Conservation (phyloP, 306 rosid genomes). For the Aeschynomene evenia region DNA sequence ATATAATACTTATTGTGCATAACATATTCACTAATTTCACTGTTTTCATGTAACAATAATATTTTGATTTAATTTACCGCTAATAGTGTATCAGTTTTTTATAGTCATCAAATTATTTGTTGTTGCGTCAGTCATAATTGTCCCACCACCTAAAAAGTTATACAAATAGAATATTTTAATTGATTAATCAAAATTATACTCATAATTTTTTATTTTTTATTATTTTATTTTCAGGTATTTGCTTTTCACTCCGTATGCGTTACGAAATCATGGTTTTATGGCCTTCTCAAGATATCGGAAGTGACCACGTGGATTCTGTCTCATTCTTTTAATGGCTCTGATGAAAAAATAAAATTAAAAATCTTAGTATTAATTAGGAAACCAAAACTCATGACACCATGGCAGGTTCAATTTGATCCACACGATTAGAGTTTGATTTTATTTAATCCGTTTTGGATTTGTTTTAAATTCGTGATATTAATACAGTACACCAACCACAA, state of each 20-base stretch:
- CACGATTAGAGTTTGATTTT: neutral
- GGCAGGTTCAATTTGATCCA: slow-evolving; percentile 9
- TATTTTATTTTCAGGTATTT: neutral
- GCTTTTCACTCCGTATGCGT: slow-evolving; percentile 2
- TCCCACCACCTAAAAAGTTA: too few species aligned
- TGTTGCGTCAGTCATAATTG: too few species aligned
- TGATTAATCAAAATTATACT: too few species aligned
- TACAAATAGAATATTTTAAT: too few species aligned
- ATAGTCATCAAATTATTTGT: too few species aligned
- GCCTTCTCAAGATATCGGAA: slow-evolving; percentile 30
- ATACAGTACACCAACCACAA: too few species aligned
- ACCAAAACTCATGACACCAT: slow-evolving; percentile 5
- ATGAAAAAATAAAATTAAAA: slow-evolving; percentile 11
- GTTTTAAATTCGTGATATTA: neutral
- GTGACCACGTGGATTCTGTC: slow-evolving; percentile 53
- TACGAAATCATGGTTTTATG: slow-evolving; percentile 41
- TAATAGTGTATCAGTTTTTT: too few species aligned
- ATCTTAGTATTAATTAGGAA: slow-evolving; percentile 26
- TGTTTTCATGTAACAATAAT: too few species aligned
- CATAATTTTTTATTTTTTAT: neutral
- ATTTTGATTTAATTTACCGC: too few species aligned
- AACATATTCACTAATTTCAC: too few species aligned
- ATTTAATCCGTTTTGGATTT: neutral
- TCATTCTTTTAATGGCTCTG: slow-evolving; percentile 12
- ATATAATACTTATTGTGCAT: too few species aligned